A percentile compares a stretch with the other conserved stretches of the same genome.
Evolutionary conservation across 75 land plant genomes (phyloP).

Genomic region (Pinus albicaulis): DNA sequence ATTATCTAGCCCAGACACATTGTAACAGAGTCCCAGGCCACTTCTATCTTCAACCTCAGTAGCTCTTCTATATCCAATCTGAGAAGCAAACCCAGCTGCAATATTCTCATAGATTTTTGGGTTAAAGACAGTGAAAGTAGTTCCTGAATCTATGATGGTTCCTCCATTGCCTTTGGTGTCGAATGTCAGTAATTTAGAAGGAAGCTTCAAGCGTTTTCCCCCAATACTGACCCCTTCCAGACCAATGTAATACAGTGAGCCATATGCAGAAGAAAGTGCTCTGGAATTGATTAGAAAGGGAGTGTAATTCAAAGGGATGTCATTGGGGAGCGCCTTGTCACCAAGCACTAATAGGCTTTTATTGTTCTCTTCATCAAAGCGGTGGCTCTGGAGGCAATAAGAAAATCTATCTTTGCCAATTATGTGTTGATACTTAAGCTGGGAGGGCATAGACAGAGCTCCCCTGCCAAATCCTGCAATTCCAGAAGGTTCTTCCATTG

Average conservation of each 20-base stretch:
- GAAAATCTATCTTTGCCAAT: constrained; percentile 34
- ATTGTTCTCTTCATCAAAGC: constrained; percentile 32
- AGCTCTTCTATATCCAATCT: constrained; percentile 23
- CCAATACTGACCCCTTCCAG: constrained; percentile 39
- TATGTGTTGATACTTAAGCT: constrained; percentile 38
- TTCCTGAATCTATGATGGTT: constrained; percentile 62
- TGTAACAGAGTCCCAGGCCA: constrained; percentile 48
- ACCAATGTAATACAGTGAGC: constrained; percentile 48
- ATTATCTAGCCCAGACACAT: constrained; percentile 11
- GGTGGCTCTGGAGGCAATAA: constrained; percentile 47
- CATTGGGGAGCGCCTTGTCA: constrained; percentile 1
- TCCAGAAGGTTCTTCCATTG: constrained; percentile 37
- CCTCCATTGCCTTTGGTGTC: constrained; percentile 43
- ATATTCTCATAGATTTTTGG: constrained; percentile 16
- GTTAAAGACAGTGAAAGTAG: constrained; percentile 45
- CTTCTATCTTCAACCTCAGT: constrained; percentile 17
- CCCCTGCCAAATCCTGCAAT: constrained; percentile 65
- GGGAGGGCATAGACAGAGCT: constrained; percentile 42
- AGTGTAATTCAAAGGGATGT: constrained; percentile 20
- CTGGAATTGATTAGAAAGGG: constrained; percentile 23
- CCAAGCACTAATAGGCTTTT: constrained; percentile 22
- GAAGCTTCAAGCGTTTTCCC: constrained; percentile 35
- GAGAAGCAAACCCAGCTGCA: constrained; percentile 18
- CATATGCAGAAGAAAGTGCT: constrained; percentile 5
- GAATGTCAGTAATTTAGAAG: constrained; percentile 16